Conservation (phyloP, 371 early-diverging fungal species). For the Basidiobolus meristosporus region DNA sequence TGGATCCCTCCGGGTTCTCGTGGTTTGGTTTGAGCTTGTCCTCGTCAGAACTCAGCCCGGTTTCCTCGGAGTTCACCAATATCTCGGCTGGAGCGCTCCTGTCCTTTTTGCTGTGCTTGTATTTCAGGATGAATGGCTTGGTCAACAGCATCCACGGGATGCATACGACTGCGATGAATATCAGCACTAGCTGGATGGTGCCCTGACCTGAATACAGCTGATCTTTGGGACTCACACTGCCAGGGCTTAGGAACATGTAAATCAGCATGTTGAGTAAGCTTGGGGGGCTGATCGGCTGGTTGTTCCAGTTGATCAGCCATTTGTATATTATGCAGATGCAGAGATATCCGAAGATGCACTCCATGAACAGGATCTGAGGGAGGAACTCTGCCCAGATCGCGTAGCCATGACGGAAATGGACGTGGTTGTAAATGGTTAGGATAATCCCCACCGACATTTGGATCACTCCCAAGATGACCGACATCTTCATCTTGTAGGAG, state of each 20-base stretch:
- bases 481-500: too few species aligned
- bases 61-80: constrained; percentile 60
- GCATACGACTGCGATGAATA: constrained; percentile 73
- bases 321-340: constrained; percentile 87
- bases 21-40: constrained; percentile 25
- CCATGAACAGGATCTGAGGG: constrained; percentile 91
- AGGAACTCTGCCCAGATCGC: constrained; percentile 75
- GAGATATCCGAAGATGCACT: constrained; percentile 92
- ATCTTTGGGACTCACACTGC: constrained; percentile 45
- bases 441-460: constrained; percentile 96
- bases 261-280: constrained; percentile 95
- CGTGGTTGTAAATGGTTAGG: constrained; percentile 80
- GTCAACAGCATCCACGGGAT: constrained; percentile 97
- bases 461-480: too few species aligned
- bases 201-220: constrained; percentile 79
- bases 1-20: too few species aligned
- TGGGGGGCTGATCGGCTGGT: constrained; percentile 84
- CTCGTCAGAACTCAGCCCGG: constrained; percentile 50
- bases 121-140: constrained; percentile 81
- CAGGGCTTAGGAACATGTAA: constrained; percentile 97
- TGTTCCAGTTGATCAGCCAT: constrained; percentile 82
- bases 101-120: too few species aligned
- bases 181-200: constrained; percentile 66
- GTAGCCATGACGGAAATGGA: constrained; percentile 62
- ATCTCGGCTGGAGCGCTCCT: too few species aligned